Percentiles rank a stretch among this genome's conserved stretches.
Evolutionary conservation across 2,329 filamentous ascomycete species (phyloP).

Genomic region (Sporothrix mexicana): DNA sequence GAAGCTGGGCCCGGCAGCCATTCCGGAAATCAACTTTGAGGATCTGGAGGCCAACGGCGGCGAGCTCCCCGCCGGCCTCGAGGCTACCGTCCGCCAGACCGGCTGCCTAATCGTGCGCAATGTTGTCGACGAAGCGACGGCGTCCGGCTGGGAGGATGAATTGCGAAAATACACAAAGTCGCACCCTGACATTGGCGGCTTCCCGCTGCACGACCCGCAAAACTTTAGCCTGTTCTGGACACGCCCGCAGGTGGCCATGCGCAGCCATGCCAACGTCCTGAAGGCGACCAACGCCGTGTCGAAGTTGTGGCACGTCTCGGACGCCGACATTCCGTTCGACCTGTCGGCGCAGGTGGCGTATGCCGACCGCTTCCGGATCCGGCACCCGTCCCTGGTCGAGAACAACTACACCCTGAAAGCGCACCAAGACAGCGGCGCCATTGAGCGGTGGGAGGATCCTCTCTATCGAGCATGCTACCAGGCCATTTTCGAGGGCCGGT

Average conservation of each 20-base stretch:
- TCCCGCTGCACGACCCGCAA: slow-evolving; percentile 50
- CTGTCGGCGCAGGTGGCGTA: slow-evolving; percentile 39
- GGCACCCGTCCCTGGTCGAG: slow-evolving; percentile 37
- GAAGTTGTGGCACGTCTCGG: slow-evolving; percentile 62
- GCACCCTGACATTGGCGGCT: slow-evolving; percentile 10
- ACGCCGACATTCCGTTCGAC: background rate
- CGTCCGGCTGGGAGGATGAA: background rate
- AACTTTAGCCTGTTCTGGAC: slow-evolving; percentile 82
- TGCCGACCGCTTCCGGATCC: slow-evolving; percentile 41
- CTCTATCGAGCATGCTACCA: slow-evolving; percentile 65
- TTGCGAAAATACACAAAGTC: background rate
- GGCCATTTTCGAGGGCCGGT: slow-evolving; percentile 64
- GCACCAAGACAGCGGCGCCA: slow-evolving; percentile 60
- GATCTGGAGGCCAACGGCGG: background rate
- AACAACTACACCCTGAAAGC: slow-evolving; percentile 61
- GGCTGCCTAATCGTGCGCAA: slow-evolving; percentile 9
- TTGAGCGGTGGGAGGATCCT: slow-evolving; percentile 63
- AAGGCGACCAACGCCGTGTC: slow-evolving; percentile 67
- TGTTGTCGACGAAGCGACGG: slow-evolving; percentile 2
- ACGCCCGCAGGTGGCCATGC: slow-evolving; percentile 67
- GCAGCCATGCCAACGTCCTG: slow-evolving; percentile 69
- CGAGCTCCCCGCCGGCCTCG: background rate
- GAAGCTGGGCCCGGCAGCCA: background rate
- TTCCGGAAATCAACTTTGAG: slow-evolving; percentile 4
- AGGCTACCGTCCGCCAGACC: background rate